Evolutionary conservation across 1,139 yeast genomes (phyloP).

Genomic region (Nadsonia starkeyi-henricii): DNA sequence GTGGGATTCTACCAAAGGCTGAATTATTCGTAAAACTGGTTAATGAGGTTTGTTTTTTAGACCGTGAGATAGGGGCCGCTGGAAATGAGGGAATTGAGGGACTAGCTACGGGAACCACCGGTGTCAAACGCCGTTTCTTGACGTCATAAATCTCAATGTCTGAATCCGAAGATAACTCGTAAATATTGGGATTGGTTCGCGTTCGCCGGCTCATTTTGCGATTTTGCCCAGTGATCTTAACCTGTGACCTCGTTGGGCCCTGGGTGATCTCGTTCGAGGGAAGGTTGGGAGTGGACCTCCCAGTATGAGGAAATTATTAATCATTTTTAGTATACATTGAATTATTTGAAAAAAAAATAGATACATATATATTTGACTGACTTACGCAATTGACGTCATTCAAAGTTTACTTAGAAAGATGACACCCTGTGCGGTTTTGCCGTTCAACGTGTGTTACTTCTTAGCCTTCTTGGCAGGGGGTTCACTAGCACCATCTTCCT

Average conservation of each 20-base stretch:
- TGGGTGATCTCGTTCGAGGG: too few species aligned
- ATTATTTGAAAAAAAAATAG: too few species aligned
- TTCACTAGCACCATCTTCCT: conserved; percentile 31
- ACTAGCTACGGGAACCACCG: neutral
- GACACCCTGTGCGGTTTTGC: too few species aligned
- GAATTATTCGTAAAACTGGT: neutral
- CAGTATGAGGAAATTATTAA: too few species aligned
- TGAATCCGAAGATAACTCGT: neutral
- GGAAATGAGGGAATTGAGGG: neutral
- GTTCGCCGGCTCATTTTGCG: neutral
- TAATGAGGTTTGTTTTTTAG: neutral
- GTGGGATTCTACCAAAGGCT: neutral
- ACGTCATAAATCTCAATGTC: neutral
- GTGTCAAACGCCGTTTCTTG: neutral
- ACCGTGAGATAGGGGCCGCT: neutral
- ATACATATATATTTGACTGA: too few species aligned
- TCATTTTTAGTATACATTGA: too few species aligned
- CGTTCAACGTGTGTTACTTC: too few species aligned
- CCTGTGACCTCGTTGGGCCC: too few species aligned
- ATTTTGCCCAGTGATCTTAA: too few species aligned
- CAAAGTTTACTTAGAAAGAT: too few species aligned
- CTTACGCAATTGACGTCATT: too few species aligned
- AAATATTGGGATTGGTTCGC: neutral
- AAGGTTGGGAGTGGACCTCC: too few species aligned
- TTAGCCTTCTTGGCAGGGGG: neutral